Conservation (phyloP, 2,329 filamentous ascomycete species). For the Trichoderma guizhouense region DNA sequence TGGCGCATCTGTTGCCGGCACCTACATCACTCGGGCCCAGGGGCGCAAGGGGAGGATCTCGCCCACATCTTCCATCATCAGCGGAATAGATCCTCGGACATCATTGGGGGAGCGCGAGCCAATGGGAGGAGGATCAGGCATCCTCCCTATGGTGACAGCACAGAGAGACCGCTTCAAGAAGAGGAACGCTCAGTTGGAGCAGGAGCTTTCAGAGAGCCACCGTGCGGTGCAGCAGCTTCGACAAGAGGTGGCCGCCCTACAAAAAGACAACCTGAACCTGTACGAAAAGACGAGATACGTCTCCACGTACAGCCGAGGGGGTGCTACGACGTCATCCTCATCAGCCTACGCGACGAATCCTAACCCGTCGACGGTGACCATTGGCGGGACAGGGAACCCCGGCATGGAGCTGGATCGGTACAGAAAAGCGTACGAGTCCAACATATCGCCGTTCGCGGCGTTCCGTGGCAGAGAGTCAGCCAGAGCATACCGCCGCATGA, state of each 20-base stretch:
- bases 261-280: slow-evolving; percentile 91
- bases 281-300: slow-evolving; percentile 98
- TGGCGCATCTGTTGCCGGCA: slow-evolving; percentile 88
- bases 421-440: slow-evolving; percentile 87
- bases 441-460: slow-evolving; percentile 91
- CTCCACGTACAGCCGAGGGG: slow-evolving; percentile 81
- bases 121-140: slow-evolving; percentile 74
- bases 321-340: slow-evolving; percentile 56
- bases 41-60: slow-evolving; percentile 70
- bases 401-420: slow-evolving; percentile 78
- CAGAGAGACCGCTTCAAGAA: slow-evolving; percentile 98
- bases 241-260: slow-evolving; percentile 85
- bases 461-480: slow-evolving; percentile 93
- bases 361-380: slow-evolving; percentile 68
- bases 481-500: slow-evolving; percentile 89
- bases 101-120: slow-evolving; percentile 53
- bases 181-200: slow-evolving; percentile 85
- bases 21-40: slow-evolving; percentile 66
- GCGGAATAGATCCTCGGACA: slow-evolving; percentile 76
- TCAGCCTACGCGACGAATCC: slow-evolving; percentile 68
- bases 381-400: slow-evolving; percentile 54
- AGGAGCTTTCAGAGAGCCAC: slow-evolving; percentile 82
- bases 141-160: slow-evolving; percentile 96
- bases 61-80: slow-evolving; percentile 96
- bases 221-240: slow-evolving; percentile 78